Percentiles rank a stretch among this genome's conserved stretches.
These are phyloP conservation scores for Paecilomyces dactylethromorphus DNA, from an alignment of 2,329 filamentous ascomycete genomes.

Conservation along the genomic window DNA sequence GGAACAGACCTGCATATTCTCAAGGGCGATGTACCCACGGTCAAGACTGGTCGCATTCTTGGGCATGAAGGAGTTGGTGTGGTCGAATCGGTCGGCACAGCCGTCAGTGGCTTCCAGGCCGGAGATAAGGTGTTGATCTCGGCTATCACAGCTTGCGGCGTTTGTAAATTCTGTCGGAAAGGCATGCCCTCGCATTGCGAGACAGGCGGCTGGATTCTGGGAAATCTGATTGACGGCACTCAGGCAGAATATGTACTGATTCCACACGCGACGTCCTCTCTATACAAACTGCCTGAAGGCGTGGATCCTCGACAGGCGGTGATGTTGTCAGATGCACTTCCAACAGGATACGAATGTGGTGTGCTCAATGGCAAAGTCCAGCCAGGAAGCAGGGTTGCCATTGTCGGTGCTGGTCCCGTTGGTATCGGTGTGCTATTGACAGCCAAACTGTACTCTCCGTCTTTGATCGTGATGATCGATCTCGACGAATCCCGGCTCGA, in stretches of 20 bases:
- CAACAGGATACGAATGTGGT: constrained; percentile 52
- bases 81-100: constrained; percentile 39
- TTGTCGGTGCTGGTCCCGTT: constrained; percentile 52
- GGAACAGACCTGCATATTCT: constrained; percentile 50
- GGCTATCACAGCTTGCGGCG: constrained; percentile 46
- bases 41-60: constrained; percentile 39
- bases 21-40: constrained; percentile 46
- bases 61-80: constrained; percentile 51
- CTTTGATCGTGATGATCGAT: constrained; percentile 48
- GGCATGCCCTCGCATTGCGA: constrained; percentile 51
- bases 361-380: constrained; percentile 46
- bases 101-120: constrained; percentile 41
- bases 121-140: constrained; percentile 50
- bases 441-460: constrained; percentile 49
- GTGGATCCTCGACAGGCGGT: constrained; percentile 39
- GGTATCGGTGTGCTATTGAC: constrained; percentile 51
- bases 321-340: constrained; percentile 51
- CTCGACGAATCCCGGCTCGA: constrained; percentile 42
- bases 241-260: constrained; percentile 52
- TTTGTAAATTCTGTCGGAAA: constrained; percentile 46
- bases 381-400: constrained; percentile 47
- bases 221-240: constrained; percentile 48
- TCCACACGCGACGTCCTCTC: constrained; percentile 41
- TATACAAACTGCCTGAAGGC: constrained; percentile 37
- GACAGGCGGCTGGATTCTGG: constrained; percentile 50